phyloP scores from a whole-genome alignment of 257 asterid genomes.

The Nicotiana tomentosiformis region DNA sequence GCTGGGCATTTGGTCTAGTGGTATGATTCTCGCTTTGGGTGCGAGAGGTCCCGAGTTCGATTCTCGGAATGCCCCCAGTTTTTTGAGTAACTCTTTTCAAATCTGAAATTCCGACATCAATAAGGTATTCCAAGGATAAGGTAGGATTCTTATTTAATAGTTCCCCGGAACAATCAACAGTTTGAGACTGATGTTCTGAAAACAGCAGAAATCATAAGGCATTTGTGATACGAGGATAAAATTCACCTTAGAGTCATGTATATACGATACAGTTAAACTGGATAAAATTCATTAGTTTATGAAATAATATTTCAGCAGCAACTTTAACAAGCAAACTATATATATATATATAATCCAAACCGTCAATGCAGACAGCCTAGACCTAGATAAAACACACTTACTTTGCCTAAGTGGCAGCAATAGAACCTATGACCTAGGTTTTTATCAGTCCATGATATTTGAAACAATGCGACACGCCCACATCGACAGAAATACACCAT shows the following conservation, averaged over 20 bases:
- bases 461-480: no score
- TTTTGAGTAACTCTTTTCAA: not conserved
- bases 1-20: constrained; percentile 76
- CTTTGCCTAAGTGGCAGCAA: no score
- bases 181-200: not conserved
- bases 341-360: not conserved
- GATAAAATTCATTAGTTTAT: not conserved
- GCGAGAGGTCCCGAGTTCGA: constrained; percentile 94
- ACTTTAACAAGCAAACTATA: not conserved
- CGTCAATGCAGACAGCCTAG: not conserved
- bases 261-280: not conserved
- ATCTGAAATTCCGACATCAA: not conserved
- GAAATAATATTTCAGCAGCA: not conserved
- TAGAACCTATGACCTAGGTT: no score
- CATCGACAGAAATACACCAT: no score
- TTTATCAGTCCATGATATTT: no score
- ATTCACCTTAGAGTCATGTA: not conserved
- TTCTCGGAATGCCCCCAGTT: constrained; percentile 73
- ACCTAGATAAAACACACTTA: no score
- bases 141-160: not conserved
- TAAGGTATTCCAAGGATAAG: not conserved
- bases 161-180: not conserved
- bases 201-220: not conserved
- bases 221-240: not conserved
- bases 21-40: constrained; percentile 87